Base-by-base conservation (phyloP, 2,329 filamentous ascomycete genomes). In the Beauveria sp. region DNA sequence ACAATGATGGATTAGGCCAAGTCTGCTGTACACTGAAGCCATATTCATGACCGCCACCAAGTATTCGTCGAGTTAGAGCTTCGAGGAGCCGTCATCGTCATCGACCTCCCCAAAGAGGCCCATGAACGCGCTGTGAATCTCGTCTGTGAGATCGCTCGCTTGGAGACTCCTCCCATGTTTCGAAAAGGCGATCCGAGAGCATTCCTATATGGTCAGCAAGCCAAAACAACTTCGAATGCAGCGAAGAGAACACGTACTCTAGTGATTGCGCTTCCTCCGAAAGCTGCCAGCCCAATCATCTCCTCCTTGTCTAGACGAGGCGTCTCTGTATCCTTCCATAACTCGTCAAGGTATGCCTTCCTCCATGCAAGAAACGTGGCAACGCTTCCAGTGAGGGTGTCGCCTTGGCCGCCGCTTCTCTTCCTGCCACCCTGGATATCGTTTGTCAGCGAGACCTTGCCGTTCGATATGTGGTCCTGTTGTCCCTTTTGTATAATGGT, bases 381-480 rank as follows among this genome's bases (percentile, higher is more conserved):
- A 66, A 99, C 78, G 40, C 87, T 87, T 1, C 95, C 95, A 0
- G 95, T 98, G 66, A 99, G 78, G 4, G 95, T 98, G 76, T 99
- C 95, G 1, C 95, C 95, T 76, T 99, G 95, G 0, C 95, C 95
- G 53, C 93, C 95, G 62, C 90, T 93, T 66, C 95, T 82, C 83
- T 99, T 99, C 73, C 86, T 76, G 1, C 93, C 93, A 9, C 95
- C 95, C 69, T 85, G 77, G 3, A 93, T 76, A 67, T 96, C 92
- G 28, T 88, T 89, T 0, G 89, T 78, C 28, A 93, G 76, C n/a
- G 90, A 96, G 60, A 81, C 80, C 62, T 83, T 79, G 14, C 93
- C 91, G 68, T 96, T 90, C 3, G 88, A 91, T 64, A 99, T 90
- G 66, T 88, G 86, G 75, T 99, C 95, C 64, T 85, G 85, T 2